A percentile compares a stretch with the other conserved stretches of the same genome.
phyloP scores from a whole-genome alignment of 2,329 filamentous ascomycete species.

The Verticillium albo-atrum region DNA sequence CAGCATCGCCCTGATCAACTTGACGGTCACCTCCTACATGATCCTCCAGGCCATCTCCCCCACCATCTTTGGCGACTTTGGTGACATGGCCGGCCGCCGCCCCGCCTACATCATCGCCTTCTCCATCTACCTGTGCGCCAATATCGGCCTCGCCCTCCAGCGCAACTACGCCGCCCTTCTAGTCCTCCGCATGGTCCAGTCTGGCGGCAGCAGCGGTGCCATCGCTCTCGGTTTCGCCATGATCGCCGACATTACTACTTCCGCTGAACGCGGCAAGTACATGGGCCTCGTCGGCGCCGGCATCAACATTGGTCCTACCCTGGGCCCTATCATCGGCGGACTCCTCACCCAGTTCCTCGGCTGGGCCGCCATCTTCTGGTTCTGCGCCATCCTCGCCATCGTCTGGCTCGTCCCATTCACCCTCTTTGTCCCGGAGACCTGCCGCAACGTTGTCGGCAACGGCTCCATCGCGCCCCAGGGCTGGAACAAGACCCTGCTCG shows the following conservation, averaged over 20 bases:
- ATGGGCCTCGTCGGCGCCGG: slow-evolving; percentile 63
- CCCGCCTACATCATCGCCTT: slow-evolving; percentile 58
- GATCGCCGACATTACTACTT: slow-evolving; percentile 66
- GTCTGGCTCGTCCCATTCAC: slow-evolving; percentile 49
- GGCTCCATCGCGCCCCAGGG: slow-evolving; percentile 53
- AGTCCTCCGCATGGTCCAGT: slow-evolving; percentile 58
- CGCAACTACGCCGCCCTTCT: slow-evolving; percentile 53
- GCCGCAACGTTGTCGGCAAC: slow-evolving; percentile 56
- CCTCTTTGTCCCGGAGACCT: slow-evolving; percentile 55
- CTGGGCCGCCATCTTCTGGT: slow-evolving; percentile 69
- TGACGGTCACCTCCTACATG: slow-evolving; percentile 57
- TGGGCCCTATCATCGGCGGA: slow-evolving; percentile 60
- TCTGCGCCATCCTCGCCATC: slow-evolving; percentile 51
- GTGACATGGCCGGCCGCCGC: slow-evolving; percentile 56
- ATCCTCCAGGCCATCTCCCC: slow-evolving; percentile 60
- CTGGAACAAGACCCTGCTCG: slow-evolving; percentile 54
- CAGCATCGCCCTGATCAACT: slow-evolving; percentile 35
- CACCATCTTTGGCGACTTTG: slow-evolving; percentile 56
- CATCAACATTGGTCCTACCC: slow-evolving; percentile 48
- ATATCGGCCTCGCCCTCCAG: slow-evolving; percentile 56
- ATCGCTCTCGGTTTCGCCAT: slow-evolving; percentile 69
- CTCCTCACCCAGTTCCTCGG: slow-evolving; percentile 58
- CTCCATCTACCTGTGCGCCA: slow-evolving; percentile 52
- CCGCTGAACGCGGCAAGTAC: slow-evolving; percentile 66
- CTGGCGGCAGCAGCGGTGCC: slow-evolving; percentile 61